Conservation (phyloP, 2,329 filamentous ascomycete genomes). For the Talaromyces sp. region DNA sequence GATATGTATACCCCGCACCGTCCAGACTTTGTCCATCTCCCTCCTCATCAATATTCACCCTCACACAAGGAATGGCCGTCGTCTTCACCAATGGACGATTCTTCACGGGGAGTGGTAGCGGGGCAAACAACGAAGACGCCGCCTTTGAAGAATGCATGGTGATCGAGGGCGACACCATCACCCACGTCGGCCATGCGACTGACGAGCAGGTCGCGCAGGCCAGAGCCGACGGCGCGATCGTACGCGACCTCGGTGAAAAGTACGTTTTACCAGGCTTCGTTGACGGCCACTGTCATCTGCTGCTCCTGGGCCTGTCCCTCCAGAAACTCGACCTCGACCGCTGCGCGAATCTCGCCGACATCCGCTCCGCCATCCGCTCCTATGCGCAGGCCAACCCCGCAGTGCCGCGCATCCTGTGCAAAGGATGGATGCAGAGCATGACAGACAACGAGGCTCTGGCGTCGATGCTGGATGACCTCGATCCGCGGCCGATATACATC, state of each 20-base stretch:
- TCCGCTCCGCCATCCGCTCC: slow-evolving; percentile 36
- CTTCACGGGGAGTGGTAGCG: slow-evolving; percentile 17
- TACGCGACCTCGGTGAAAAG: slow-evolving; percentile 30
- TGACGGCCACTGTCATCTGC: slow-evolving; percentile 47
- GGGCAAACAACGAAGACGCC: slow-evolving; percentile 8
- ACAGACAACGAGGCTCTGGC: slow-evolving; percentile 41
- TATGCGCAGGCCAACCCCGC: slow-evolving; percentile 37
- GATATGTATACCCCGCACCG: background rate
- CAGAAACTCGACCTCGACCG: slow-evolving; percentile 39
- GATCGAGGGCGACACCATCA: slow-evolving; percentile 35
- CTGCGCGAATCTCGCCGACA: slow-evolving; percentile 40
- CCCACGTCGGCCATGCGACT: slow-evolving; percentile 34
- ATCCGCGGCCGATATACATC: slow-evolving; percentile 45
- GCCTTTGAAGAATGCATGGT: slow-evolving; percentile 33
- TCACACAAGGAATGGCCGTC: slow-evolving; percentile 7
- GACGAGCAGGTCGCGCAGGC: slow-evolving; percentile 18
- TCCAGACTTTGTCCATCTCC: background rate
- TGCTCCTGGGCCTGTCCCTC: slow-evolving; percentile 46
- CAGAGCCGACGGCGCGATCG: slow-evolving; percentile 13
- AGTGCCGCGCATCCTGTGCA: slow-evolving; percentile 39
- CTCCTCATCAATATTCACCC: background rate
- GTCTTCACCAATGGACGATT: slow-evolving; percentile 31
- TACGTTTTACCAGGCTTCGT: slow-evolving; percentile 45
- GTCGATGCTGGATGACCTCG: slow-evolving; percentile 44
- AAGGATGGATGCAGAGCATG: slow-evolving; percentile 47